Evolutionary conservation across 805 yeast species (phyloP), one percentile per base, ranked within the genome.

Genomic region (Sugiyamaella floridensis): DNA sequence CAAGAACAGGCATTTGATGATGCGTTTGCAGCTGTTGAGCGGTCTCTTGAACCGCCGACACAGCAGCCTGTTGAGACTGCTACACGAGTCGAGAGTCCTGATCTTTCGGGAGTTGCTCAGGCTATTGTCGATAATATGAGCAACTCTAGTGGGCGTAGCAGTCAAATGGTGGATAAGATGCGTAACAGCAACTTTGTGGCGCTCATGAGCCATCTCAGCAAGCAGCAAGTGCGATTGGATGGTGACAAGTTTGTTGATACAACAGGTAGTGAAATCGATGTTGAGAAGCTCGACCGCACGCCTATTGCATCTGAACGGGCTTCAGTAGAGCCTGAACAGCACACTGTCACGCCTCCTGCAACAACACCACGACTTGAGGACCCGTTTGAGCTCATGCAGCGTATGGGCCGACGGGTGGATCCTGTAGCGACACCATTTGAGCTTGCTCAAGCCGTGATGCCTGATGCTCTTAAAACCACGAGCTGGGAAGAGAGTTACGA

Each of bases 161-260:
- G 43, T 7, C 32, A 29, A 14, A 56, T 55, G 26, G 37, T 52
- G 11, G 51, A 48, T 43, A 63, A 63, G 48, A 55, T 63, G 47
- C 51, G 58, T 45, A 56, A 57, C 50, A 57, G 62, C 19, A 50
- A 62, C 28, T 63, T 63, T 37, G 50, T 63, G 59, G 56, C 53
- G 16, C 58, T 63, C 15, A 63, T 63, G 67, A 52, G 59, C 29
- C 51, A 60, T 22, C 49, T 63, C n/a, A 55, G 62, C 22, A 54
- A 57, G 41, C 58, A 59, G 49, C 44, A 57, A n/a, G 60, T 59
- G 19, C 47, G 43, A 10, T 40, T 62, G 11, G 61, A 61, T 6
- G 64, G 60, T 2, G 56, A 57, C n/a, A 57, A 60, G 49, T 58
- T 62, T 45, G 64, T 62, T 7, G 61, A 60, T 34, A 40, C 28